Base-by-base conservation (phyloP, 2,329 filamentous ascomycete genomes). In the Allantophomopsis lycopodina region DNA sequence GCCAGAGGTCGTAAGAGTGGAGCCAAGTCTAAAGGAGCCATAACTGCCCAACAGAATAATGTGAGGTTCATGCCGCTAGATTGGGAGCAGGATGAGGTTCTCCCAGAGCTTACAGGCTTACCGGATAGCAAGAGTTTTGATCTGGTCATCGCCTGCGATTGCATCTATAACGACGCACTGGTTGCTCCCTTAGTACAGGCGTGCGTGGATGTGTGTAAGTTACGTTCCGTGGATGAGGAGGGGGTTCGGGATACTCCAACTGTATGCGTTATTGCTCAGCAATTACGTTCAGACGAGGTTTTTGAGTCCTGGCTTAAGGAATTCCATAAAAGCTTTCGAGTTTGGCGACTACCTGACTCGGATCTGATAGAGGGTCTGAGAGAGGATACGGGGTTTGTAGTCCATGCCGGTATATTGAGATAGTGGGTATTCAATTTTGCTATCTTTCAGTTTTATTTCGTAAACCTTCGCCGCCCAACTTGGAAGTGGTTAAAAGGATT, bases 91-190 rank as follows among this genome's bases (percentile, higher is more conserved):
- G 69, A 75, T 44, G 59, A 68, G 36, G 67, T 79, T 8, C 70
- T 62, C 17, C 56, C 60, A 10, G 55, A 55, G 12, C 51, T 54
- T 7, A 45, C 46, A 39, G 31, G 56, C 8, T 43, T 34, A 39
- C 43, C 13, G 40, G 54, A 32, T 42, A 52, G 45, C 35, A 54
- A 49, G 51, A 68, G 70, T 42, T 80, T 91, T 48, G 82, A 93
- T 51, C 60, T 77, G 12, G 65, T 96, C 10, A 57, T 96, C 30
- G 86, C 87, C 4, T 94, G 86, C 54, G 91, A 98, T 59, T 95
- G 88, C 59, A 81, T 98, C 49, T 98, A 93, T 65, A 98, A 96
- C 60, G 84, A 94, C 48, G 74, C 82, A 2, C 71, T 96, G 3
- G 74, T 96, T 17, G 64, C 73, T 34, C 86, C 88, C 0, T 73